Conservation (phyloP, 1,139 yeast genomes). For the Nakaseomyces delphensis region DNA sequence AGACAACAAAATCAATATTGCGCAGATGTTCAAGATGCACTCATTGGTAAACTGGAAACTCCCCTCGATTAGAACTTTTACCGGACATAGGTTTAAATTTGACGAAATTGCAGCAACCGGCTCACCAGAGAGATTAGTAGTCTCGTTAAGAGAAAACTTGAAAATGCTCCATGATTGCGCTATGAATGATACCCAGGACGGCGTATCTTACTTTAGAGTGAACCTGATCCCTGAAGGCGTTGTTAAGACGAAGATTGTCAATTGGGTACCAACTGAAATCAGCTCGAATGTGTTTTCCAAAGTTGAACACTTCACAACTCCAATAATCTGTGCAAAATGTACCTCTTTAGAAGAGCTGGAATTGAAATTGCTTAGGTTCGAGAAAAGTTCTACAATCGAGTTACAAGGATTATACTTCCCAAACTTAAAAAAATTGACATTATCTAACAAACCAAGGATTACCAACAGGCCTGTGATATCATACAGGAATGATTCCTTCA, state of each 20-base stretch:
- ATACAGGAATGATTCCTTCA: slow-evolving; percentile 4
- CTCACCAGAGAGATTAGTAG: slow-evolving; percentile 13
- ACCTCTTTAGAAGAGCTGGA: slow-evolving; percentile 16
- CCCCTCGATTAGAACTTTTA: slow-evolving; percentile 16
- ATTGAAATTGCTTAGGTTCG: slow-evolving; percentile 14
- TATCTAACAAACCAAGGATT: slow-evolving; percentile 10
- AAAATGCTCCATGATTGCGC: slow-evolving; percentile 16
- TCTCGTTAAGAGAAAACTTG: slow-evolving; percentile 15
- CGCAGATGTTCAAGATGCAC: slow-evolving; percentile 17
- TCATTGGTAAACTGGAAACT: slow-evolving; percentile 23
- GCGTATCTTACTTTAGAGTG: slow-evolving; percentile 21
- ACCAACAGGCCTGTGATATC: slow-evolving; percentile 6
- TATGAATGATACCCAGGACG: slow-evolving; percentile 19
- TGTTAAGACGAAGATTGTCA: slow-evolving; percentile 14
- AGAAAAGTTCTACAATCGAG: slow-evolving; percentile 11
- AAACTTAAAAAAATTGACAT: slow-evolving; percentile 13
- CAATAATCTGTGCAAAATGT: slow-evolving; percentile 19
- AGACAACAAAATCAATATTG: slow-evolving; percentile 12
- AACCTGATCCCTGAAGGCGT: slow-evolving; percentile 22
- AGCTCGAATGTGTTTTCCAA: slow-evolving; percentile 6
- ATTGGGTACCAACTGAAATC: slow-evolving; percentile 18
- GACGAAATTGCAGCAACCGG: slow-evolving; percentile 17
- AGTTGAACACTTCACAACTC: slow-evolving; percentile 9
- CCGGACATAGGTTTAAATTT: slow-evolving; percentile 25
- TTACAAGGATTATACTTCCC: slow-evolving; percentile 23